phyloP scores from a whole-genome alignment of 2,329 filamentous ascomycete genomes.

The Diplocarpon rosae region DNA sequence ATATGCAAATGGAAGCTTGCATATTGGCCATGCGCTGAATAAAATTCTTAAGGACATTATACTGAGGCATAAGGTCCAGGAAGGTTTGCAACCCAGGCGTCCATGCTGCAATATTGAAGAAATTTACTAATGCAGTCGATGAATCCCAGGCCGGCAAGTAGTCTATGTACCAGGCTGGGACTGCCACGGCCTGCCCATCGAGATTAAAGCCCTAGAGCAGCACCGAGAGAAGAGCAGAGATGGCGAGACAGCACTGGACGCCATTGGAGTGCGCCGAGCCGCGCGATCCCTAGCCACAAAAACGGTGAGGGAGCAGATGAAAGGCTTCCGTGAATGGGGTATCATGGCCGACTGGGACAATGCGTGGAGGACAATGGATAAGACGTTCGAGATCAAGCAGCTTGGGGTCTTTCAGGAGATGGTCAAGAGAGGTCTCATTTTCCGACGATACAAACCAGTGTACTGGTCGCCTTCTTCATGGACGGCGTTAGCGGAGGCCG shows the following conservation, averaged over 20 bases:
- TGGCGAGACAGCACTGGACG: slow-evolving; percentile 31
- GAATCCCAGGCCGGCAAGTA: slow-evolving; percentile 46
- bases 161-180: slow-evolving; percentile 92
- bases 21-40: slow-evolving; percentile 91
- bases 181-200: slow-evolving; percentile 93
- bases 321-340: slow-evolving; percentile 59
- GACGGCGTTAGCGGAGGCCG: slow-evolving; percentile 73
- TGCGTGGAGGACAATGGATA: slow-evolving; percentile 71
- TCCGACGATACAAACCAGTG: slow-evolving; percentile 69
- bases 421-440: slow-evolving; percentile 62
- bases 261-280: slow-evolving; percentile 49
- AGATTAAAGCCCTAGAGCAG: slow-evolving; percentile 70
- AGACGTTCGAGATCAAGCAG: slow-evolving; percentile 62
- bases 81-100: slow-evolving; percentile 35
- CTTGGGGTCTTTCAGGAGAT: slow-evolving; percentile 65
- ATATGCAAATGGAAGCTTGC: slow-evolving; percentile 86
- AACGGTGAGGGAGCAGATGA: slow-evolving; percentile 63
- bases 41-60: slow-evolving; percentile 96
- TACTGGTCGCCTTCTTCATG: slow-evolving; percentile 76
- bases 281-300: slow-evolving; percentile 56
- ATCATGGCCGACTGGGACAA: slow-evolving; percentile 74
- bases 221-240: slow-evolving; percentile 16
- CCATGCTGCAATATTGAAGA: background rate
- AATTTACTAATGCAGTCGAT: background rate
- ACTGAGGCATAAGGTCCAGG: slow-evolving; percentile 66